Base-by-base conservation (phyloP, 495 filamentous ascomycete species). In the Xylaria bambusicola region DNA sequence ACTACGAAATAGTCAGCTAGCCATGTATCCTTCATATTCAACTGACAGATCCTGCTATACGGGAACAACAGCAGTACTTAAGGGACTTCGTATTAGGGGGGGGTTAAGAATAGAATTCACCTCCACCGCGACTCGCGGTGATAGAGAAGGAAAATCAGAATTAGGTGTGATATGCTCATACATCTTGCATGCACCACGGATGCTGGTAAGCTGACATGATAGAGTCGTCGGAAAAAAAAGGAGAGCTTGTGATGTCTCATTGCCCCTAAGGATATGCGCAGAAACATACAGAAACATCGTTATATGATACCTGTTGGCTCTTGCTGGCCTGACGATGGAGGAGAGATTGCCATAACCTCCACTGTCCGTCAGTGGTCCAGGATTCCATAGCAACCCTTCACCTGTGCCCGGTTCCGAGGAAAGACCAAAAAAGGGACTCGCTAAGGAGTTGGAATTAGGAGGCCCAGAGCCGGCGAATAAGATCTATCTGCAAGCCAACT, bases 201-300 rank as follows among this genome's bases (percentile, higher is more conserved):
- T 33, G 18, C 20, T 35, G 18, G 47, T 51, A 58, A 58, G 56
- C 56, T 58, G 56, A 58, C 47, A 51, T 40, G 6, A 31, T 31
- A 17, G 6, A 17, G 35, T 9, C n/a, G 35, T 54, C n/a, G 18
- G n/a, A 13, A 23, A 51, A 24, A 13, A 23, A 51, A 24, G 13
- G 35, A 38, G 17, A 8, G 20, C 18, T 18, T 29, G 24, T 23
- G n/a, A 53, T 41, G 23, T 52, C 33, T 38, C 21, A 20, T 21
- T 23, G 36, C 50, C 21, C 50, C 48, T 52, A 5, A 9, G 7
- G 29, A 8, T 20, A 24, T 29, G 35, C 3, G 17, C 20, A 15
- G 20, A 52, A 9, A n/a, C n/a, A n/a, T n/a, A n/a, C n/a, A n/a
- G n/a, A 13, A 38, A 38, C 36, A 6, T 38, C 36, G 15, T 38